These are phyloP conservation scores for Rhizophagus clarus DNA, from an alignment of 192 early-diverging fungal genomes.

Conservation along the genomic window DNA sequence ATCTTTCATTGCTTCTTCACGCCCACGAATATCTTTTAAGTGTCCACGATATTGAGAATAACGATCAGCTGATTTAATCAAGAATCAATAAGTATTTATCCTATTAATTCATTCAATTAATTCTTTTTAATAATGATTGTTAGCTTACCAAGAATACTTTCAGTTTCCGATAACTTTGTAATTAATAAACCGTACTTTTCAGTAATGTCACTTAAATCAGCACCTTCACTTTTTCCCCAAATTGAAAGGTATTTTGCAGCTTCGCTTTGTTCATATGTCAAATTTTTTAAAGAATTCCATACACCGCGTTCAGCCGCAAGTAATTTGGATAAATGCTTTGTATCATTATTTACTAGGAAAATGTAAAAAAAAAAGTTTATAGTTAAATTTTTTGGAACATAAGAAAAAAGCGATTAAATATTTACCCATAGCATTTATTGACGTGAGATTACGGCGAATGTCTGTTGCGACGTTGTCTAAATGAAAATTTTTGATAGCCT, in stretches of 20 bases:
- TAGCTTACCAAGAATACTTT: constrained; percentile 14
- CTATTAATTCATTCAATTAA: not conserved
- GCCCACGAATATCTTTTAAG: constrained; percentile 20
- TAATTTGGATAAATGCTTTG: constrained; percentile 12
- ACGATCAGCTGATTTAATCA: not conserved
- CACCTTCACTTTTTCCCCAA: constrained; percentile 31
- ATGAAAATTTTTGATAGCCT: constrained; percentile 3
- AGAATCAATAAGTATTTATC: not conserved
- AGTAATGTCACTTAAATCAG: constrained; percentile 19
- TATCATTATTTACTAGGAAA: not conserved
- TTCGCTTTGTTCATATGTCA: constrained; percentile 17
- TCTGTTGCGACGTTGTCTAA: constrained; percentile 5
- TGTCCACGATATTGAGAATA: constrained; percentile 20
- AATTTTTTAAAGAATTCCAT: constrained; percentile 5
- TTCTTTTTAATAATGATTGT: too few relatives aligned
- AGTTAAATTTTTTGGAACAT: not conserved
- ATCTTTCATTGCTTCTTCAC: constrained; percentile 19
- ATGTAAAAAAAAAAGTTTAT: not conserved
- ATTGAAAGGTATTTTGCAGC: constrained; percentile 15
- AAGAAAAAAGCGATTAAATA: not conserved
- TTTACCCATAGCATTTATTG: not conserved
- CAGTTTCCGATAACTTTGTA: constrained; percentile 10
- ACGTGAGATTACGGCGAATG: not conserved
- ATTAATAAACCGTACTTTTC: constrained; percentile 12
- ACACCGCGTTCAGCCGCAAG: constrained; percentile 8